These are phyloP conservation scores for Zygosaccharomyces bailii DNA, from an alignment of 805 yeast species.

Conservation along the genomic window DNA sequence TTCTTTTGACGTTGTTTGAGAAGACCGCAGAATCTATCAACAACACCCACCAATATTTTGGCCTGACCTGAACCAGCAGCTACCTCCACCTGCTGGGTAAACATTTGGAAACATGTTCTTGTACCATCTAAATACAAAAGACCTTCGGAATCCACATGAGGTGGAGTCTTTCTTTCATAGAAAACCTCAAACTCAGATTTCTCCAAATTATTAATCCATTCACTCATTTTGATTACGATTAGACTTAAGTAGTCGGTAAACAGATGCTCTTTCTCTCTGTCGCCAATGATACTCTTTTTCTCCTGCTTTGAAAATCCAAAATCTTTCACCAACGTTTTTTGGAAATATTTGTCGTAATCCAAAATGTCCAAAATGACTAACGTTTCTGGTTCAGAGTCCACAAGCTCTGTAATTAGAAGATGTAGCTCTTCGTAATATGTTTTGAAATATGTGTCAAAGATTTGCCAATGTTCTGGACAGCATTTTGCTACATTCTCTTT, in stretches of 20 bases:
- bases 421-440: slow-evolving; percentile 69
- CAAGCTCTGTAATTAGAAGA: slow-evolving; percentile 56
- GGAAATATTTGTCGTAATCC: slow-evolving; percentile 70
- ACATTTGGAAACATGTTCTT: slow-evolving; percentile 72
- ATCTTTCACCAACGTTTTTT: slow-evolving; percentile 46
- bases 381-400: slow-evolving; percentile 77
- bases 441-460: slow-evolving; percentile 56
- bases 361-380: slow-evolving; percentile 67
- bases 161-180: slow-evolving; percentile 62
- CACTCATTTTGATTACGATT: slow-evolving; percentile 68
- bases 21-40: slow-evolving; percentile 62
- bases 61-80: slow-evolving; percentile 85
- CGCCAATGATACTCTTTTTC: slow-evolving; percentile 58
- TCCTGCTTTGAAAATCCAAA: slow-evolving; percentile 48
- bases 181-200: slow-evolving; percentile 66
- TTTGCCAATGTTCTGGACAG: slow-evolving; percentile 73
- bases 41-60: slow-evolving; percentile 71
- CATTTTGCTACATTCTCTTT: slow-evolving; percentile 53
- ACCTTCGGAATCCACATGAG: slow-evolving; percentile 66
- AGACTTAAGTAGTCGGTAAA: slow-evolving; percentile 75
- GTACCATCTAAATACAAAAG: slow-evolving; percentile 70
- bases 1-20: slow-evolving; percentile 57
- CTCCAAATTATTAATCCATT: slow-evolving; percentile 75
- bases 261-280: slow-evolving; percentile 65
- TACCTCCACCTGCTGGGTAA: slow-evolving; percentile 84